Evolutionary conservation across 164 flowering plant species (phyloP).

Genomic region (Protea cynaroides): DNA sequence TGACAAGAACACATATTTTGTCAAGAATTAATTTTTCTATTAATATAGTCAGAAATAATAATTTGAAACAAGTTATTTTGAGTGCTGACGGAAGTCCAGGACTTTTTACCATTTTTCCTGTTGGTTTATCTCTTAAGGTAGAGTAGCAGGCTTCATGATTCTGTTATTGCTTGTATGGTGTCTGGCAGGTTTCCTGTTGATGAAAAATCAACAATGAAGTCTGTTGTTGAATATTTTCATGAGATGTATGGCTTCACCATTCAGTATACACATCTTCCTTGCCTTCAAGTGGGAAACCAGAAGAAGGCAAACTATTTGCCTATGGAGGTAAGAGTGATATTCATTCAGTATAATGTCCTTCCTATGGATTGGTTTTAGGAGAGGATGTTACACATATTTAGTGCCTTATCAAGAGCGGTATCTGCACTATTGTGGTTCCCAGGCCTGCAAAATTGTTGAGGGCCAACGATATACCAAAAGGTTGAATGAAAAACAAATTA

Average conservation of each 20-base stretch:
- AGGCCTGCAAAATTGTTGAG: conserved; percentile 85
- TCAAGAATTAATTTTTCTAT: background rate
- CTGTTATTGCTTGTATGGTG: background rate
- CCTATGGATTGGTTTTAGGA: background rate
- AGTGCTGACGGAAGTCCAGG: background rate
- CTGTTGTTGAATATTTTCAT: conserved; percentile 62
- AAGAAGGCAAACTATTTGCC: conserved; percentile 73
- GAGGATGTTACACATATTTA: background rate
- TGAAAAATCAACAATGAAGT: conserved; percentile 53
- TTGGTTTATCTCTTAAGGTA: background rate
- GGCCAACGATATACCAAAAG: conserved; percentile 82
- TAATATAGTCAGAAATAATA: background rate
- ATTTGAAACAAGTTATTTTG: background rate
- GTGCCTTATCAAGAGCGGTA: background rate
- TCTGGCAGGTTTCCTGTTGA: conserved; percentile 56
- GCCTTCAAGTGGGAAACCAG: conserved; percentile 66
- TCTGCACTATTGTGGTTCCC: conserved; percentile 14
- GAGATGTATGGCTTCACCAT: conserved; percentile 70
- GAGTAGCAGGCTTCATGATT: background rate
- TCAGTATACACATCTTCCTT: conserved; percentile 56
- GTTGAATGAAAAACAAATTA: conserved; percentile 76
- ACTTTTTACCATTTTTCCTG: background rate
- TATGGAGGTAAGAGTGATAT: conserved; percentile 46
- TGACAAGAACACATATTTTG: background rate
- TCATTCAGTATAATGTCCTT: background rate